A percentile compares a stretch with the other conserved stretches of the same genome.
Conservation (phyloP, 106 monocot genomes). For the Gastrodia elata region DNA sequence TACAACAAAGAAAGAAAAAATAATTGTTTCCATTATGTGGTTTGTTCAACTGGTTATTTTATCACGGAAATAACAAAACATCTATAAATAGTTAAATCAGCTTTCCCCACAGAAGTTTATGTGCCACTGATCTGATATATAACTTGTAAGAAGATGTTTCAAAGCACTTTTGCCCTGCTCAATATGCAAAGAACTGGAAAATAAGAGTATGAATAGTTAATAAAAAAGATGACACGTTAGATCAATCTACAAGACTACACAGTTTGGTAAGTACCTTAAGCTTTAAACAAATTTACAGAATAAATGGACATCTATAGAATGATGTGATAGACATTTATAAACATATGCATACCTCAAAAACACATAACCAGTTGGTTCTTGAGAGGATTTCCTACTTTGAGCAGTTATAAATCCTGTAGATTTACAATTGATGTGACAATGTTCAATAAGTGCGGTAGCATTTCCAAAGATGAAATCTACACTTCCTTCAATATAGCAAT, state of each 20-base stretch:
- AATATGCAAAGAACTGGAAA: background rate
- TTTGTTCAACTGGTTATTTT: background rate
- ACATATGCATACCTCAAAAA: conserved; percentile 49
- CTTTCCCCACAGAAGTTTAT: background rate
- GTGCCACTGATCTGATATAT: background rate
- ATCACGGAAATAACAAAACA: background rate
- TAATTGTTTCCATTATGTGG: background rate
- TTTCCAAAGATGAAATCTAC: conserved; percentile 97
- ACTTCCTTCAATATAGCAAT: conserved; percentile 95
- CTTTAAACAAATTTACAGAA: background rate
- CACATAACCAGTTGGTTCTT: conserved; percentile 84
- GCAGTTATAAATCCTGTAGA: conserved; percentile 88
- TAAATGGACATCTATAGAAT: background rate
- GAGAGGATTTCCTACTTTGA: conserved; percentile 85
- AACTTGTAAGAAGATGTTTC: background rate
- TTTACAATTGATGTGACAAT: conserved; percentile 95
- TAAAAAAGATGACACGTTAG: background rate
- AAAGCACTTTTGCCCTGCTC: background rate
- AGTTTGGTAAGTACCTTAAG: background rate
- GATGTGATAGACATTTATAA: background rate
- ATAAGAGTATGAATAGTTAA: background rate
- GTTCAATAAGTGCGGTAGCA: conserved; percentile 83
- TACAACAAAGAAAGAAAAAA: background rate
- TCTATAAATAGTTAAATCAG: background rate
- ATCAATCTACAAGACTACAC: background rate